Evolutionary conservation across 176 grass and related monocot species (phyloP), one percentile per base, ranked within the genome.

Genomic region (Bromus sterilis): DNA sequence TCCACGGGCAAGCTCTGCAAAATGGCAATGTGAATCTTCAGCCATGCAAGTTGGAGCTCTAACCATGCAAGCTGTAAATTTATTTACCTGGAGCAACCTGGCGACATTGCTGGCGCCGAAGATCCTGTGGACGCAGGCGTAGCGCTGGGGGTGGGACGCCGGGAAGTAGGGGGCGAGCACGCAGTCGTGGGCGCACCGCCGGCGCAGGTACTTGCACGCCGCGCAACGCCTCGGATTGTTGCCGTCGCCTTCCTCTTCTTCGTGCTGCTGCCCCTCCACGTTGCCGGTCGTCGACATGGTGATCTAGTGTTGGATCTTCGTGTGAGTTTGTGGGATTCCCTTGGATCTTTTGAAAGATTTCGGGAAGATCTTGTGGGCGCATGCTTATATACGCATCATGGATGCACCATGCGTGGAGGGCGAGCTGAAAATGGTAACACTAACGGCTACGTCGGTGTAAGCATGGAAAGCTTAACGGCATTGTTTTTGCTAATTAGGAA

Each of bases 41-140:
- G 11, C 13, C 0, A 10, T 71, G 11, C 40, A 25, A 28, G 1
- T n/a, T n/a, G n/a, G n/a, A n/a, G n/a, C n/a, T n/a, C n/a, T n/a
- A n/a, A n/a, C n/a, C n/a, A n/a, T n/a, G n/a, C n/a, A n/a, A n/a
- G n/a, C n/a, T n/a, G n/a, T n/a, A n/a, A n/a, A n/a, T 4, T 1
- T 3, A 63, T 30, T 13, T 49, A 96, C 94, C 87, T 92, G 79
- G 12, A 97, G 85, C 80, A 94, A 67, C 59, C 84, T 80, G 4
- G 91, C 67, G 7, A 82, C 82, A 36, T 97, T 91, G 82, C 89
- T 89, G 40, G 94, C 92, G 11, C 94, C 94, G 46, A 97, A 97
- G 70, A 97, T 68, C 56, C 78, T 71, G 76, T 94, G 94, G 15
- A 94, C 87, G 18, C 68, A 82, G 37, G 79, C 62, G 57, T 91